A percentile compares a stretch with the other conserved stretches of the same genome.
Conservation (phyloP, 2,329 filamentous ascomycete genomes). For the Colletotrichum lupini region DNA sequence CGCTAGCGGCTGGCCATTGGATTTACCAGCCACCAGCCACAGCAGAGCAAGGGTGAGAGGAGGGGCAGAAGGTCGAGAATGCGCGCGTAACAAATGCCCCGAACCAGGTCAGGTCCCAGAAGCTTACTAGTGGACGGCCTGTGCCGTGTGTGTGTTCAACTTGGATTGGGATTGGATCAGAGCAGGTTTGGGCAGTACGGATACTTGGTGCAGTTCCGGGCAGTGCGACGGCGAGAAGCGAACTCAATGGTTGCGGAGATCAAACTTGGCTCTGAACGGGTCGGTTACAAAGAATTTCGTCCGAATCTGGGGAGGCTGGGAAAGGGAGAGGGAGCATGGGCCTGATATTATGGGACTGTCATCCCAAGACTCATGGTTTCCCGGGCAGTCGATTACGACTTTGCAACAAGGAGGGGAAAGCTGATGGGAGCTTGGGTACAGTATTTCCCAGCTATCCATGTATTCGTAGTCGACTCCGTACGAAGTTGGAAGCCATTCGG, state of each 20-base stretch:
- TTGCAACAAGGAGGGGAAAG: background rate
- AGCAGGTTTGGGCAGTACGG: background rate
- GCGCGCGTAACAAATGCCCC: background rate
- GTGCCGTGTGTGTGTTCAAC: constrained; percentile 8
- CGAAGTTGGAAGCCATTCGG: too few relatives aligned
- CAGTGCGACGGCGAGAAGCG: background rate
- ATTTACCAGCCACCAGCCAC: background rate
- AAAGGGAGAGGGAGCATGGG: constrained; percentile 11
- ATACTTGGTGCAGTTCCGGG: background rate
- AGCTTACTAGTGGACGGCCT: constrained; percentile 18
- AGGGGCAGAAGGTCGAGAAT: background rate
- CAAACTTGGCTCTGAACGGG: constrained; percentile 6
- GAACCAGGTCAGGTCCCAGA: background rate
- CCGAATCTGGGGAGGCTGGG: constrained; percentile 10
- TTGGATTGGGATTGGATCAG: background rate
- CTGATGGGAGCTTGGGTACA: background rate
- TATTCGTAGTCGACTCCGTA: too few relatives aligned
- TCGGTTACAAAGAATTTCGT: constrained; percentile 10
- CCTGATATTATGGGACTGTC: background rate
- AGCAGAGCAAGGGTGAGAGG: too few relatives aligned
- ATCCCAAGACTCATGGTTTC: background rate
- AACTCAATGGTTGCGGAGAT: constrained; percentile 8
- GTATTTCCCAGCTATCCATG: too few relatives aligned
- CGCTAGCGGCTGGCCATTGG: background rate
- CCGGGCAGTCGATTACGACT: background rate